Conservation (phyloP, 106 monocot species). For the Acorus calamus region DNA sequence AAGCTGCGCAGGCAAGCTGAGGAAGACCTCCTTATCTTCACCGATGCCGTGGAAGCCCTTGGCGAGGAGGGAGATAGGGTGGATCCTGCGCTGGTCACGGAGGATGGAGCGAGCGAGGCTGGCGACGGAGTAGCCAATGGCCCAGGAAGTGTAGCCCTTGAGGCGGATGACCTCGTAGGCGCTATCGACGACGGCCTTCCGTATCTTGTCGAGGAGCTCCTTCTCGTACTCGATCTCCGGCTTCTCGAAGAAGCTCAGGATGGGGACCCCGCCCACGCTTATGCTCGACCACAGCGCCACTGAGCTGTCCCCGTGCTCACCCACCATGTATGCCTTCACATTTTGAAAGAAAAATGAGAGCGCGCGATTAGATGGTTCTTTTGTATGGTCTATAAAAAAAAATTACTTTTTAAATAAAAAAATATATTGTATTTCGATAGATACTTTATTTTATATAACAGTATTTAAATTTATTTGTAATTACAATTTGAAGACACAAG, state of each 20-base stretch:
- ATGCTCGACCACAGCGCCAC: constrained; percentile 95
- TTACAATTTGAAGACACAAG: no score
- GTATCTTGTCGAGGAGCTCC: constrained; percentile 48
- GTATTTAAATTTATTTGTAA: no score
- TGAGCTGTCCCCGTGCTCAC: constrained; percentile 92
- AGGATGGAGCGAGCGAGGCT: constrained; percentile 56
- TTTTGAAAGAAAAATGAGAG: background rate
- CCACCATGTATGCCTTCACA: constrained; percentile 78
- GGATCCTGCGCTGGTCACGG: constrained; percentile 70
- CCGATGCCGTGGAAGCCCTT: constrained; percentile 57
- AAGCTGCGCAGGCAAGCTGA: constrained; percentile 70
- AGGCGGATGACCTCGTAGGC: constrained; percentile 81
- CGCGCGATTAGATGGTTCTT: no score
- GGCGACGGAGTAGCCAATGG: constrained; percentile 79
- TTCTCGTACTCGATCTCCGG: constrained; percentile 26
- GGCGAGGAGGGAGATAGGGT: constrained; percentile 69
- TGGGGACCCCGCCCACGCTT: constrained; percentile 64
- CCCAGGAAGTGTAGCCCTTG: constrained; percentile 92
- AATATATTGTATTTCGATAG: no score
- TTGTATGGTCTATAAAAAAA: no score
- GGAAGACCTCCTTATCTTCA: constrained; percentile 49
- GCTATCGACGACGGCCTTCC: constrained; percentile 57
- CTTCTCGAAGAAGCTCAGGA: constrained; percentile 36
- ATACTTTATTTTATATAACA: no score
- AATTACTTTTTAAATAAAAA: no score